Evolutionary conservation across 176 grass and related monocot species (phyloP), one percentile per base, ranked within the genome.

Genomic region (Sorghum bicolor): DNA sequence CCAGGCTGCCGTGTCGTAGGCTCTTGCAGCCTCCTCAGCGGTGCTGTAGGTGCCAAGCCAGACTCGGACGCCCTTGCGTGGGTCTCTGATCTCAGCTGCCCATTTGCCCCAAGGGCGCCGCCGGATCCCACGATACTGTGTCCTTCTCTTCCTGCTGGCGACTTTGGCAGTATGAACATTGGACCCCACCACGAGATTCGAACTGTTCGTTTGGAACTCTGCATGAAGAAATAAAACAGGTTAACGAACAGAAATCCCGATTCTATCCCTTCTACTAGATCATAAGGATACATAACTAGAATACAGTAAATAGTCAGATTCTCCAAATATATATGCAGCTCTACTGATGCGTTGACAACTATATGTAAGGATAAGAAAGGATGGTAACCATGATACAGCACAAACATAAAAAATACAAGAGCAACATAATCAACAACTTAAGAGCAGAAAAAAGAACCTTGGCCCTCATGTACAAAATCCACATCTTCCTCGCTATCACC

Each of bases 61-160:
- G 40, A 93, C 90, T 16, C 94, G 83, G 36, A 92, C 77, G 26
- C 94, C 94, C 82, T 96, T 96, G 30, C 67, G n/a, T n/a, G 94
- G 86, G 64, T 96, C 94, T 81, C 90, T 83, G 58, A 96, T 96
- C 86, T 96, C 90, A 79, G 90, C 88, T n/a, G 94, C 90, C 94
- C 94, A 96, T 82, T 96, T 93, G 16, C 94, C 94, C 94, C 86
- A 91, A 33, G 88, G 94, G 22, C 86, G 91, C 44, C 72, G 80
- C 48, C 91, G 85, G 83, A 93, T 96, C 20, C 94, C 88, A 29
- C 88, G 77, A 15, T 91, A 91, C 15, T 68, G 88, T 13, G 84
- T 93, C 86, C 89, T 96, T 75, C 83, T 84, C 77, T 91, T 91
- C 47, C 83, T 88, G 45, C 86, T 93, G 50, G 44, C 8, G 0